Conservation (phyloP, 1,284 basidiomycete genomes). For the Cutaneotrichosporon mucoides region DNA sequence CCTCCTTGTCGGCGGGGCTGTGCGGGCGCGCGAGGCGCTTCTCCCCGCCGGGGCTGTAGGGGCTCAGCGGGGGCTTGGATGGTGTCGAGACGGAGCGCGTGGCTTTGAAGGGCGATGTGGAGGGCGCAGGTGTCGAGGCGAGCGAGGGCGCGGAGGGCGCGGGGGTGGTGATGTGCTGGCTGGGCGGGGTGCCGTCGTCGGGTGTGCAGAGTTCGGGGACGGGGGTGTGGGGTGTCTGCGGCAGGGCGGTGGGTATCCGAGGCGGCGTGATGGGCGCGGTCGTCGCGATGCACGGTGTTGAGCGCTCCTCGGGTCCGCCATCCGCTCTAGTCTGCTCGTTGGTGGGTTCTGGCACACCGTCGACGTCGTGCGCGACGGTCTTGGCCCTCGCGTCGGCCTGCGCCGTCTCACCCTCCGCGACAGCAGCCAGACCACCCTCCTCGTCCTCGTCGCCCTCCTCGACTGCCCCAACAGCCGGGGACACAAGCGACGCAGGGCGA, state of each 20-base stretch:
- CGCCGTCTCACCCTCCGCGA: not conserved
- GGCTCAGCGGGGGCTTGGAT: no score
- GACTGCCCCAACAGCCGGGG: not conserved
- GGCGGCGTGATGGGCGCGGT: not conserved
- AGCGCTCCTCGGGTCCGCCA: not conserved
- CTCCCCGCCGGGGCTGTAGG: no score
- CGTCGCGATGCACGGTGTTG: no score
- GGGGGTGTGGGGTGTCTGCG: no score
- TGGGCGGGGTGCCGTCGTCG: not conserved
- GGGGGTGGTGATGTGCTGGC: not conserved
- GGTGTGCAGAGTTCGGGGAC: not conserved
- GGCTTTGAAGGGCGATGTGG: not conserved
- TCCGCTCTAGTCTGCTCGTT: no score
- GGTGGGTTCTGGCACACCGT: not conserved
- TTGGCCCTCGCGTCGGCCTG: not conserved
- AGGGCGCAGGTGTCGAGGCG: not conserved
- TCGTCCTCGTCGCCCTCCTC: not conserved
- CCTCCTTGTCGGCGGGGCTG: not conserved
- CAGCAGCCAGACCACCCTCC: not conserved
- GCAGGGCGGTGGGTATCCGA: not conserved
- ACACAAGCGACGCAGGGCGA: not conserved
- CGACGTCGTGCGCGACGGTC: not conserved
- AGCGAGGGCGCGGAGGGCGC: not conserved
- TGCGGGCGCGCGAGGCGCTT: no score
- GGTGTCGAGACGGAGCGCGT: not conserved